Evolutionary conservation across 768 basidiomycete species (phyloP).

Genomic region (Naganishia onofrii): DNA sequence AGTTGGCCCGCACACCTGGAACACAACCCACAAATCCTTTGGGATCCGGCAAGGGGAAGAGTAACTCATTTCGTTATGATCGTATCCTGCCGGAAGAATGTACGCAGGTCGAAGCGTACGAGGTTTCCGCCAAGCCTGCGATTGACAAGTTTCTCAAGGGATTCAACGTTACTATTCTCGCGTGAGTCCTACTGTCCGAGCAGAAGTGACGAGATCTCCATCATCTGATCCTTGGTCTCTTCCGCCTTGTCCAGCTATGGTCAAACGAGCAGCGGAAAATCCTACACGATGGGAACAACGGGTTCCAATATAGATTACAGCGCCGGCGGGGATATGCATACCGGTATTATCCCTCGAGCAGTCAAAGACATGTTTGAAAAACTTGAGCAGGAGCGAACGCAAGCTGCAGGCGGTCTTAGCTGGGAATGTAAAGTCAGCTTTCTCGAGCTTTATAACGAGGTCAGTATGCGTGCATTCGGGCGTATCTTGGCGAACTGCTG

Average conservation of each 20-base stretch:
- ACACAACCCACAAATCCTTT: conserved; percentile 59
- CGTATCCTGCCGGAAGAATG: conserved; percentile 84
- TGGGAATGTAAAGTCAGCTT: conserved; percentile 75
- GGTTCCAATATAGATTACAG: conserved; percentile 74
- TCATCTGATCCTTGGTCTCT: background rate
- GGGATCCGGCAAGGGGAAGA: conserved; percentile 63
- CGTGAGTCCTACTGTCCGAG: conserved; percentile 55
- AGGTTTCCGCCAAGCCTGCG: conserved; percentile 70
- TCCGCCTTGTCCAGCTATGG: conserved; percentile 21
- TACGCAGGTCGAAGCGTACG: conserved; percentile 81
- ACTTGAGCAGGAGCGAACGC: conserved; percentile 72
- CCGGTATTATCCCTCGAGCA: conserved; percentile 94
- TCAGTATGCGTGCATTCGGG: conserved; percentile 2
- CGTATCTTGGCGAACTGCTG: background rate
- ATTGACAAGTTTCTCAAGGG: conserved; percentile 62
- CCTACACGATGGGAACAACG: conserved; percentile 94
- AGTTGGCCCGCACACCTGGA: conserved; percentile 9
- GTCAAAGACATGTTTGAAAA: conserved; percentile 81
- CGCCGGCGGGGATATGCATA: conserved; percentile 51
- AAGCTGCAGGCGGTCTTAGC: conserved; percentile 58
- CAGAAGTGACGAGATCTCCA: background rate
- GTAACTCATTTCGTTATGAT: conserved; percentile 86
- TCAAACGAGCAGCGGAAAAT: conserved; percentile 55
- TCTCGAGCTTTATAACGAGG: conserved; percentile 95
- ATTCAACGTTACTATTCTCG: conserved; percentile 95